Conservation (phyloP, 441 rosid genomes). For the Croton laevigatus region DNA sequence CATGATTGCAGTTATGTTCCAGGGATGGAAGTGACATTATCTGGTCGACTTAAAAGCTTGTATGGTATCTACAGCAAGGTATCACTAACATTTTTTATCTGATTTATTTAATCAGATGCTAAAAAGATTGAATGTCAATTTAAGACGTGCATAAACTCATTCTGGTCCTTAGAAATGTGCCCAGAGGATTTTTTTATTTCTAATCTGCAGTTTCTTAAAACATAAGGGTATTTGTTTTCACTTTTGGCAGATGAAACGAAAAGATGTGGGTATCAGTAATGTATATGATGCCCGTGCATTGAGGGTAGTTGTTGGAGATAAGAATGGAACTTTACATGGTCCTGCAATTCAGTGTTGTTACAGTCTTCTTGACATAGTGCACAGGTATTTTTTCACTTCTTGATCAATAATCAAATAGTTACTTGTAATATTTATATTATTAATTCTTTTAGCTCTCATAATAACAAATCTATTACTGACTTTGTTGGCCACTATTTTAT, state of each 20-base stretch:
- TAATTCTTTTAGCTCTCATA: background rate
- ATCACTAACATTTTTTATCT: constrained; percentile 16
- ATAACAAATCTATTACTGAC: background rate
- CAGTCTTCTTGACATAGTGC: constrained; percentile 61
- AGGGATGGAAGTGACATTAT: constrained; percentile 77
- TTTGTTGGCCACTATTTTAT: background rate
- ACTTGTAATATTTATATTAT: background rate
- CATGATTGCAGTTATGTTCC: constrained; percentile 60
- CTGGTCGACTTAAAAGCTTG: constrained; percentile 68
- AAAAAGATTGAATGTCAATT: background rate
- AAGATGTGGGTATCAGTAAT: constrained; percentile 58
- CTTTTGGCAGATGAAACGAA: constrained; percentile 59
- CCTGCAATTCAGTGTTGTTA: constrained; percentile 76
- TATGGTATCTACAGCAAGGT: constrained; percentile 75
- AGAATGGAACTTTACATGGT: constrained; percentile 65
- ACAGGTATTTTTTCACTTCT: constrained; percentile 39
- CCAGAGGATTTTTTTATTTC: background rate
- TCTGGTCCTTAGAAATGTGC: background rate
- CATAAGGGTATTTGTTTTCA: background rate
- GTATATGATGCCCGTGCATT: constrained; percentile 75
- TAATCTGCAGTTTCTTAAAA: background rate
- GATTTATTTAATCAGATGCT: constrained; percentile 6
- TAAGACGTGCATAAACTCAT: background rate
- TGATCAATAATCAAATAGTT: background rate
- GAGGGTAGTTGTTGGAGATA: constrained; percentile 76